Percentiles rank a stretch among this genome's conserved stretches.
Evolutionary conservation across 164 flowering plant genomes (phyloP).

Genomic region (Stephania cephalantha): DNA sequence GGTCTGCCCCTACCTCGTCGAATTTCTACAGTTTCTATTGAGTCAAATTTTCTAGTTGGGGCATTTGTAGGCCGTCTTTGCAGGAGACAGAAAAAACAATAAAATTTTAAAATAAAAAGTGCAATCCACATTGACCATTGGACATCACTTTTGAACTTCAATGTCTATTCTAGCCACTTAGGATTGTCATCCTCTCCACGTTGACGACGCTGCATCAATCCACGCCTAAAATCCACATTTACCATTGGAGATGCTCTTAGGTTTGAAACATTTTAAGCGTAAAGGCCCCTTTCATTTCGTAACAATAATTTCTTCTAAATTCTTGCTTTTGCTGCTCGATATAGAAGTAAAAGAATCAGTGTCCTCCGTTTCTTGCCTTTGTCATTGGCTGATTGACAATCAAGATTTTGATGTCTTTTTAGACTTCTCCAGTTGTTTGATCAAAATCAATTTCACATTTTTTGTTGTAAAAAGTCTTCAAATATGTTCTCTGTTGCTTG

Average conservation of each 20-base stretch:
- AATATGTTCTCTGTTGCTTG: neutral
- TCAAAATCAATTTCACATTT: neutral
- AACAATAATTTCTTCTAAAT: neutral
- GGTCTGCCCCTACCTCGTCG: no score
- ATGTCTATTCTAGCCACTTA: no score
- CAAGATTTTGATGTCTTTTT: neutral
- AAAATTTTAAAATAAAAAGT: no score
- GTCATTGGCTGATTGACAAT: neutral
- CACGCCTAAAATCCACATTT: no score
- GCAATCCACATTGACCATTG: no score
- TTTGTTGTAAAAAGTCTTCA: neutral
- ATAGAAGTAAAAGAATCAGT: neutral
- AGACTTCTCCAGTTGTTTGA: neutral
- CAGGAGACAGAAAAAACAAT: no score
- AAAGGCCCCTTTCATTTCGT: neutral
- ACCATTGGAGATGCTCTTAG: neutral
- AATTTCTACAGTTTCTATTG: no score
- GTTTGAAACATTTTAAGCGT: neutral
- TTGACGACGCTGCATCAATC: no score
- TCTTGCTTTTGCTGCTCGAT: neutral
- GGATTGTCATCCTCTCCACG: no score
- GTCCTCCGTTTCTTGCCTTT: neutral
- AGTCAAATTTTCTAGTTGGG: no score
- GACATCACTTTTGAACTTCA: no score
- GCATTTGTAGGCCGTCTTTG: no score